A percentile compares a stretch with the other conserved stretches of the same genome.
Conservation (phyloP, 1,284 basidiomycete species). For the Cutaneotrichosporon sp. region DNA sequence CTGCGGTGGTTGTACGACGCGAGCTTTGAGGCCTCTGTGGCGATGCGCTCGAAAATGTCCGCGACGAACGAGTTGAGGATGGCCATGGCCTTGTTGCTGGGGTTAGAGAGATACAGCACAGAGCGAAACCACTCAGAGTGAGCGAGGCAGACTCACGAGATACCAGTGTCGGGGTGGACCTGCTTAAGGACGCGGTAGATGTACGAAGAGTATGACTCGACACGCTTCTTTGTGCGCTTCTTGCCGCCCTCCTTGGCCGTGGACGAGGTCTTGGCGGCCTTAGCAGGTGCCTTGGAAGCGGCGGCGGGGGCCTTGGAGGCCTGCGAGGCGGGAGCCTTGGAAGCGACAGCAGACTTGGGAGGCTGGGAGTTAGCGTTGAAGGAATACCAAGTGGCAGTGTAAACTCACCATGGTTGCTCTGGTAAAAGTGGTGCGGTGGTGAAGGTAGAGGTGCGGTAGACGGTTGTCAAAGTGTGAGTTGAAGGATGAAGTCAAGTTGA, state of each 20-base stretch:
- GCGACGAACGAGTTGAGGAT: constrained; percentile 91
- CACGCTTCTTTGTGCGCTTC: constrained; percentile 82
- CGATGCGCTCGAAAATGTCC: constrained; percentile 92
- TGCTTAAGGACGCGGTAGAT: constrained; percentile 73
- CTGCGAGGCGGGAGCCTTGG: constrained; percentile 64
- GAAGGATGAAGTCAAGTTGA: not conserved
- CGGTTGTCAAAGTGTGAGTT: not conserved
- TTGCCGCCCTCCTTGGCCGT: constrained; percentile 22
- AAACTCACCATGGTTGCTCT: not conserved
- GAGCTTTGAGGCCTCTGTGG: constrained; percentile 87
- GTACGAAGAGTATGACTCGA: constrained; percentile 87
- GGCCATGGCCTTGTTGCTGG: constrained; percentile 86
- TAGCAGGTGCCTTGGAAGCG: constrained; percentile 65
- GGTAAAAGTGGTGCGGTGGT: not conserved
- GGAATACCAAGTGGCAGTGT: too few species aligned
- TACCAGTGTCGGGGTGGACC: constrained; percentile 95
- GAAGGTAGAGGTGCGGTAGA: not conserved
- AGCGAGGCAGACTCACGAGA: constrained; percentile 54
- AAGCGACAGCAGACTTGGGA: constrained; percentile 53
- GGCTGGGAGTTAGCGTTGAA: constrained; percentile 33
- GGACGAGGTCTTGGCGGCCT: constrained; percentile 26
- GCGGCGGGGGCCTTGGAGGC: constrained; percentile 54
- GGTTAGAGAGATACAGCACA: too few species aligned
- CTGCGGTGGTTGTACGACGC: constrained; percentile 91
- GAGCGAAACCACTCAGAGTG: too few species aligned